Percentiles rank a stretch among this genome's conserved stretches.
Conservation (phyloP, 169 alveolate genomes). For the Plasmodium billcollinsi region DNA sequence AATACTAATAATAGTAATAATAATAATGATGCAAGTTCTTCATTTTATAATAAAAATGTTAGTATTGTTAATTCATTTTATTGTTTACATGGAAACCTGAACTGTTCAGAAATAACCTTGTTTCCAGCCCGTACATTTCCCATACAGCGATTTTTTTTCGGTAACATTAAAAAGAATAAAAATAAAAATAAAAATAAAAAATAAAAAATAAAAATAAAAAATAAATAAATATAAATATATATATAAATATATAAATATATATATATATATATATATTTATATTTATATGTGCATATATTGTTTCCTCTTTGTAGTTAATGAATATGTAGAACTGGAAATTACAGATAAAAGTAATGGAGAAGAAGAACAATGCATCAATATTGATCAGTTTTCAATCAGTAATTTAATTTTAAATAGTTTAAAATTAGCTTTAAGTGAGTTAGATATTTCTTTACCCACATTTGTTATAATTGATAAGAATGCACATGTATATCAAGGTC, state of each 20-base stretch:
- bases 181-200: no score
- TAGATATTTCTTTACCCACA: slow-evolving; percentile 44
- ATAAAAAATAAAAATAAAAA: no score
- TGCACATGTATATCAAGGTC: slow-evolving; percentile 46
- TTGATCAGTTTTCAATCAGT: slow-evolving; percentile 28
- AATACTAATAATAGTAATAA: no score
- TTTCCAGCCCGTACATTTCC: slow-evolving; percentile 70
- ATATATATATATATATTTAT: no score
- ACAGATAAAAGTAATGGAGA: slow-evolving; percentile 32
- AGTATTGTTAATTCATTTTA: slow-evolving; percentile 51
- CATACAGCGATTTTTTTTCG: slow-evolving; percentile 64
- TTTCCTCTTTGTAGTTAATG: slow-evolving; percentile 31
- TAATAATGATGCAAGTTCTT: background rate
- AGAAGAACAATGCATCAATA: slow-evolving; percentile 33
- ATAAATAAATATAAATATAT: no score
- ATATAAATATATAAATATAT: no score
- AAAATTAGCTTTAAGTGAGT: slow-evolving; percentile 42
- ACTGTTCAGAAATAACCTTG: slow-evolving; percentile 30
- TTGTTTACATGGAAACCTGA: slow-evolving; percentile 71
- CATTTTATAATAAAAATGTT: slow-evolving; percentile 40
- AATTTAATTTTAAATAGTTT: slow-evolving; percentile 43
- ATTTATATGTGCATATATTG: background rate
- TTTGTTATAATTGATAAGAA: slow-evolving; percentile 60
- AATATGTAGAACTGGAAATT: slow-evolving; percentile 57
- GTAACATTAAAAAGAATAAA: background rate